Base-by-base conservation (phyloP, 1,284 basidiomycete species). In the Xanthoconium separans region DNA sequence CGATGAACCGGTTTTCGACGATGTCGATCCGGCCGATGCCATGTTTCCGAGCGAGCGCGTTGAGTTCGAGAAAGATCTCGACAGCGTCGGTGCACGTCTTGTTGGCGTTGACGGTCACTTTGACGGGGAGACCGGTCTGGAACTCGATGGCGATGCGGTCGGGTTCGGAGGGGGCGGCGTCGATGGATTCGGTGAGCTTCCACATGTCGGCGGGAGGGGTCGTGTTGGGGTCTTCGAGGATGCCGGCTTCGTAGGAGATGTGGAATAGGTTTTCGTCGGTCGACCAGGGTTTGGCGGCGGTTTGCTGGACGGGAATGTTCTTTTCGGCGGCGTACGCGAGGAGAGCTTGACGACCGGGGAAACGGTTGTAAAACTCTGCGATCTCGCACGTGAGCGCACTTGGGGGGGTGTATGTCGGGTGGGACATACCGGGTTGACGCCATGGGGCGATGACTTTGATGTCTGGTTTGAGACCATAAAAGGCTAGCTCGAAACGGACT, bases 241-340 rank as follows among this genome's bases (percentile, higher is more conserved):
- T 98, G 54, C 96, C 96, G 31, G 96, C 96, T 75, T 99, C 96
- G 77, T 98, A 99, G 22, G 95, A 99, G 74, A 98, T 99, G 81
- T 99, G 96, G 88, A 97, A 98, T 53, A 99, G 81, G 78, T 99
- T 99, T 78, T 98, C 97, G 73, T 98, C 94, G 15, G 96, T 99
- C 11, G 95, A 98, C 97, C 97, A 99, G 36, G 97, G 96, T 79
- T 99, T 98, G 57, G 95, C 84, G 42, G 92, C 85, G 55, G 96
- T 99, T 77, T 99, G 96, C 61, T 88, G 83, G 56, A 99, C 95
- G 54, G 95, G 94, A 62, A 99, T 98, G 51, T 84, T 77, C 75
- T 95, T 94, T 69, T 92, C 79, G 22, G 87, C 87, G 42, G 96
- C 97, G 68, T 89, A 99, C 50, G 87, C 82, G 60, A 99, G 87